Base-by-base conservation (phyloP, 129 eudicot species). In the Scalesia atractyloides region DNA sequence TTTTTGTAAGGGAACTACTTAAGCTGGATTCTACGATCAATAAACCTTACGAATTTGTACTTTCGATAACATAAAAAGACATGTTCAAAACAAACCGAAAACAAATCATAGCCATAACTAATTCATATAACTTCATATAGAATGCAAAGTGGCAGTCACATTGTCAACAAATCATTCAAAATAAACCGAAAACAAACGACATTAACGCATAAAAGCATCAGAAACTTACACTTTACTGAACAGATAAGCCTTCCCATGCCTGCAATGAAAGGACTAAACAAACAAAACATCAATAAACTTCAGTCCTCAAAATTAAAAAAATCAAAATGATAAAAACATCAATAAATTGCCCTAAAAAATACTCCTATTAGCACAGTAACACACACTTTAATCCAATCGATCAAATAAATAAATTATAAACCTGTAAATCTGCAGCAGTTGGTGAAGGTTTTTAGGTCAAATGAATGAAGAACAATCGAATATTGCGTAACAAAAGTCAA, bases 181-280 rank as follows among this genome's bases (percentile, higher is more conserved):
- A 36, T 1, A 41, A 41, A 41, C 46, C 46, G 4, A 41, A 41
- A 41, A 9, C 12, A 64, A 69, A 24, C 41, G 22, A 51, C 53
- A 77, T 36, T 16, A 50, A 57, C 49, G 62, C 6, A 77, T 36
- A 12, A 50, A 57, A 39, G 62, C 6, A 69, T 26, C 50, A 5
- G 47, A 70, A 65, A 94, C 98, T 90, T 94, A 94, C 98, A 94
- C 98, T 81, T 90, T 94, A 74, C 85, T 87, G 93, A 94, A 94
- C 89, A 94, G 97, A 77, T 94, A 94, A 82, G 98, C 98, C 84
- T 87, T 94, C 78, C 97, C 98, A 79, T 94, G 86, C 82, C 80
- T 94, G 92, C 83, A 65, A 80, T 82, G 93, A 62, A 94, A 94
- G 46, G 97, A 84, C 98, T 94, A 84, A 74, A 90, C 80, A 3